phyloP scores from a whole-genome alignment of 169 alveolate genomes.

The Plasmodium inui region DNA sequence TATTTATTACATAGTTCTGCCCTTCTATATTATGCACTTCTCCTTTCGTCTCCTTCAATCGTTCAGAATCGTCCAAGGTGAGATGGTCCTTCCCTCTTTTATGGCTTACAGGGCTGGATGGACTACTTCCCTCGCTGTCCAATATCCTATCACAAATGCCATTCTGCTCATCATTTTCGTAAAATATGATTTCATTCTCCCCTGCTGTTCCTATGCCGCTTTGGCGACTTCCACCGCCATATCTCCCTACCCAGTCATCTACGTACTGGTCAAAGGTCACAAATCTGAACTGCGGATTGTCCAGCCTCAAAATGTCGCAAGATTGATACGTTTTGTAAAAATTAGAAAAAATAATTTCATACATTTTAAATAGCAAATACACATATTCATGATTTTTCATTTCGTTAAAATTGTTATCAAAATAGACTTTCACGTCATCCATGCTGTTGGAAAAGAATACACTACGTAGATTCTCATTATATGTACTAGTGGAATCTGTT shows the following conservation, averaged over 20 bases:
- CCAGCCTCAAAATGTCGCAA: conserved; percentile 20
- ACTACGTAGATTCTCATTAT: not conserved
- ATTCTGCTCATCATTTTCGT: conserved; percentile 1
- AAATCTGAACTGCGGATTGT: conserved; percentile 51
- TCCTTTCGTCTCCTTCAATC: not conserved
- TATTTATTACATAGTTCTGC: not conserved
- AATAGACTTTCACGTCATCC: conserved; percentile 22
- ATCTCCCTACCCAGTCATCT: conserved; percentile 5
- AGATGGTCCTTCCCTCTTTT: not conserved
- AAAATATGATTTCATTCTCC: conserved; percentile 11
- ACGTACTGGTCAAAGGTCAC: conserved; percentile 33
- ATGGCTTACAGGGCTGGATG: not conserved
- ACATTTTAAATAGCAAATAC: conserved; percentile 55
- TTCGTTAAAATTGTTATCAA: conserved; percentile 40
- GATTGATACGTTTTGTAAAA: conserved; percentile 26
- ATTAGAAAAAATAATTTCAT: conserved; percentile 52
- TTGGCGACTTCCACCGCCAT: not conserved
- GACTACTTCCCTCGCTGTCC: not conserved
- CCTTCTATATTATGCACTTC: not conserved
- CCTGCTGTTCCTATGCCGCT: not conserved
- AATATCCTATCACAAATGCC: not conserved
- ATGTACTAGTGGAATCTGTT: not conserved
- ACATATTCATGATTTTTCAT: conserved; percentile 59
- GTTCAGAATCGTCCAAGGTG: not conserved
- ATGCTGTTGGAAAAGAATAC: conserved; percentile 12